Evolutionary conservation across 306 rosid species (phyloP).

Genomic region (Pyrus communis): DNA sequence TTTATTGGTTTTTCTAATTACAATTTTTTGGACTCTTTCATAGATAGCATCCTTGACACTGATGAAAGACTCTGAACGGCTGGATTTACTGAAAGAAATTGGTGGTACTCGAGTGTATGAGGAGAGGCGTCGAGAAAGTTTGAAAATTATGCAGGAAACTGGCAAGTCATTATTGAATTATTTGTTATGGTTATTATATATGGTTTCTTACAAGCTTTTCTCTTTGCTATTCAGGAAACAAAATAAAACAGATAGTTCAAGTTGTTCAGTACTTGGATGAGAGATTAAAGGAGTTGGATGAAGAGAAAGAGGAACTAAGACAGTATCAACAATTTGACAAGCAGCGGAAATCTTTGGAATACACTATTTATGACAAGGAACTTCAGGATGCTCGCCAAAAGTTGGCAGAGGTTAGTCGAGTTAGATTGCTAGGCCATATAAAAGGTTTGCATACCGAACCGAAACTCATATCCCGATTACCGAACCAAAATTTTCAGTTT

Average conservation of each 20-base stretch:
- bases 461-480: too few relatives aligned
- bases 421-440: constrained; percentile 2
- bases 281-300: constrained; percentile 88
- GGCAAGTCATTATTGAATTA: constrained; percentile 36
- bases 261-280: constrained; percentile 96
- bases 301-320: constrained; percentile 93
- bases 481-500: too few relatives aligned
- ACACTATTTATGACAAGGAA: constrained; percentile 80
- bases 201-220: constrained; percentile 7
- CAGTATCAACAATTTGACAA: constrained; percentile 92
- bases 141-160: constrained; percentile 96
- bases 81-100: constrained; percentile 90
- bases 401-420: constrained; percentile 61
- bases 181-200: not conserved
- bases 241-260: constrained; percentile 91
- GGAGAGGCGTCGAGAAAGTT: constrained; percentile 95
- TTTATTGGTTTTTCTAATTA: not conserved
- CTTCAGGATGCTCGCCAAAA: constrained; percentile 89
- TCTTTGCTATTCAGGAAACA: constrained; percentile 57
- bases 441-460: not conserved
- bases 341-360: constrained; percentile 87
- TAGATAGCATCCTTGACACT: constrained; percentile 86
- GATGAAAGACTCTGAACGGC: constrained; percentile 94
- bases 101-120: constrained; percentile 98
- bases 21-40: constrained; percentile 8